Evolutionary conservation across 495 filamentous ascomycete genomes (phyloP), one percentile per base, ranked within the genome.

Genomic region (Talaromyces ruber): DNA sequence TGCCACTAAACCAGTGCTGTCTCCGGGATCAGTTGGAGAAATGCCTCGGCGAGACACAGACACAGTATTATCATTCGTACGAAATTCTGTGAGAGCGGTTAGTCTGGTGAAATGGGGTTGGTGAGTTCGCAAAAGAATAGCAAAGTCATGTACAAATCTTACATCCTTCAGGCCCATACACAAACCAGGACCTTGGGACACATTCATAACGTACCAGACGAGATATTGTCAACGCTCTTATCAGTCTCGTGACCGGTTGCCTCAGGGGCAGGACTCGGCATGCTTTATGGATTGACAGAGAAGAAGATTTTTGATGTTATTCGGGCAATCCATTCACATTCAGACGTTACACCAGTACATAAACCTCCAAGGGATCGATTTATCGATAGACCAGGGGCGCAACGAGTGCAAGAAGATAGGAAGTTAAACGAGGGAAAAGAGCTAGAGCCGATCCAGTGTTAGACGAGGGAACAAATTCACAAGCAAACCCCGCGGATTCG

Each of bases 201-300:
- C 54, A 30, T 14, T 28, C 54, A 34, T 30, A 29, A 57, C 54
- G 54, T 57, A 57, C 54, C 54, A 57, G 54, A 57, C 54, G 29
- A 57, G 26, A 25, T 21, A 34, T 34, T 30, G n/a, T 57, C 28
- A 57, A 25, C 28, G 22, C 8, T 30, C 29, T 22, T 34, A 57
- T 57, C 54, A 57, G 26, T 30, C 54, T 57, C 54, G 54, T 57
- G 29, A 57, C 54, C 21, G 28, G 54, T 16, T 18, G 54, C 54
- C 9, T 30, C 16, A 57, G 11, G 18, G 54, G 54, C 14, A 29
- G 54, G 28, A 7, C 16, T 34, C 26, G 54, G 54, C 54, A 57
- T 57, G 26, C 25, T 53, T 53, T 53, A 53, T 25, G 50, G 11
- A 54, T 54, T 28, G 51, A 28, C 16, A 54, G 14, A 26, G 26